Conservation (phyloP, 305 asterid species). For the Fraxinus baroniana region DNA sequence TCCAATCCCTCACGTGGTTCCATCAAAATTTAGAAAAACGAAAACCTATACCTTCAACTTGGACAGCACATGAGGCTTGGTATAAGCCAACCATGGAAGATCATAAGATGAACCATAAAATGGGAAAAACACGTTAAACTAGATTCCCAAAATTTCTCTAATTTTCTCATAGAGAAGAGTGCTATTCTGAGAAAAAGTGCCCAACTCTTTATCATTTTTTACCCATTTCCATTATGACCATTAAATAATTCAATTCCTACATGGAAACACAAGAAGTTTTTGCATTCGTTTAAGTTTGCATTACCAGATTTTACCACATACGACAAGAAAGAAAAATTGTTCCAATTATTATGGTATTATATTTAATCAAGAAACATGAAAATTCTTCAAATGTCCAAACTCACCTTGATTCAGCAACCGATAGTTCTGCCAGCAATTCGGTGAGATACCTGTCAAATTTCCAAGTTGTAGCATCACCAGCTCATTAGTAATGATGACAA, state of each 20-base stretch:
- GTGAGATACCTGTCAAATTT: conserved; percentile 63
- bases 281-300: neutral
- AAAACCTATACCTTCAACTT: neutral
- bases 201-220: neutral
- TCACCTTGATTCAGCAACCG: conserved; percentile 94
- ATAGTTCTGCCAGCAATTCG: conserved; percentile 76
- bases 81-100: neutral
- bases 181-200: neutral
- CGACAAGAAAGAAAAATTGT: neutral
- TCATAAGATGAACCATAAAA: neutral
- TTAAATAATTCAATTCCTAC: neutral
- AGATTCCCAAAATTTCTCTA: neutral
- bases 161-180: neutral
- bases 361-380: neutral
- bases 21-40: neutral
- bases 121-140: neutral
- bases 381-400: conserved; percentile 25
- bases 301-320: neutral
- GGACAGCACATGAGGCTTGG: neutral
- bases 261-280: neutral
- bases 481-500: conserved; percentile 7
- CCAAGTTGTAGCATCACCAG: conserved; percentile 7
- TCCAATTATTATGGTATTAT: neutral
- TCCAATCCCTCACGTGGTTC: neutral
- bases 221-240: neutral